Percentiles rank a stretch among this genome's conserved stretches.
Evolutionary conservation across 2,329 filamentous ascomycete genomes (phyloP).

Genomic region (Zopfia rhizophila): DNA sequence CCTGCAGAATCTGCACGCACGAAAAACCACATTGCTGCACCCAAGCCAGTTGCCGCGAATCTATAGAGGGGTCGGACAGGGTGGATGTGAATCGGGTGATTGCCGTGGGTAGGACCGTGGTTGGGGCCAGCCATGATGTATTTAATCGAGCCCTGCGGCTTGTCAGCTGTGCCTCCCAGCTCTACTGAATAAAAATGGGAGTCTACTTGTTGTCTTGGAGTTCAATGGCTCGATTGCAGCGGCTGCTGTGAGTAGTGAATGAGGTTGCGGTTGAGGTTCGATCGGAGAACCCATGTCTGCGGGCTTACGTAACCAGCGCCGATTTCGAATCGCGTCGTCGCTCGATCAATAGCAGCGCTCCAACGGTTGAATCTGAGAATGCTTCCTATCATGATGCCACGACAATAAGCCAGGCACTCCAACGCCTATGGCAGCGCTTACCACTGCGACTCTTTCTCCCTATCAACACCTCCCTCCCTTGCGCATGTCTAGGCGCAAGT

Average conservation of each 20-base stretch:
- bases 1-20: conserved; percentile 64
- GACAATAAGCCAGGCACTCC: conserved; percentile 22
- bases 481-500: conserved; percentile 24
- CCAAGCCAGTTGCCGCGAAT: conserved; percentile 84
- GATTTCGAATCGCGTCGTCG: conserved; percentile 28
- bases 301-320: conserved; percentile 28
- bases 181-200: neutral
- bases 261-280: too few relatives aligned
- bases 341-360: conserved; percentile 28
- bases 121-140: conserved; percentile 49
- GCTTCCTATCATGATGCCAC: conserved; percentile 23
- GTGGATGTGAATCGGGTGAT: conserved; percentile 68
- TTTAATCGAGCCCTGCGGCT: conserved; percentile 31
- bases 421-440: conserved; percentile 32
- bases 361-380: too few relatives aligned
- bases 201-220: conserved; percentile 35
- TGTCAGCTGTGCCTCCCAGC: neutral
- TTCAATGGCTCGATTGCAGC: conserved; percentile 43
- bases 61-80: conserved; percentile 78
- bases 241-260: too few relatives aligned
- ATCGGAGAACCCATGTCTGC: conserved; percentile 6
- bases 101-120: conserved; percentile 51
- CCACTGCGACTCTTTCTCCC: conserved; percentile 21
- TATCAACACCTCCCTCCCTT: conserved; percentile 19
- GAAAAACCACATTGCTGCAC: conserved; percentile 99